A percentile compares a stretch with the other conserved stretches of the same genome.
Evolutionary conservation across 805 yeast species (phyloP).

Genomic region (Blastobotrys chiropterorum): DNA sequence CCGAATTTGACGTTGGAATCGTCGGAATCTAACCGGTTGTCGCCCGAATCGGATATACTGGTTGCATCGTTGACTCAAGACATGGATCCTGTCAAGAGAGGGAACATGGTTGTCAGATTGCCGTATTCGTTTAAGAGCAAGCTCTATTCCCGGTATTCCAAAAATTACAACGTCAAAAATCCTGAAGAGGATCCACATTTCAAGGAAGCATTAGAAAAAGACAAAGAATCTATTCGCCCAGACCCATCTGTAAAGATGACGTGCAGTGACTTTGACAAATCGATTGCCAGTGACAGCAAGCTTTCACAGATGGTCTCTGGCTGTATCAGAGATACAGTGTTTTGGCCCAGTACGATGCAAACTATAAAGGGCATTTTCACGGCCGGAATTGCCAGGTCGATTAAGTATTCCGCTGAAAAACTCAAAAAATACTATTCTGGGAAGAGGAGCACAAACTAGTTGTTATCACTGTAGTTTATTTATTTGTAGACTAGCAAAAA

Average conservation of each 20-base stretch:
- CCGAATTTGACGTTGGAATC: constrained; percentile 30
- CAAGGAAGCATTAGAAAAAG: constrained; percentile 5
- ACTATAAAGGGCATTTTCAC: constrained; percentile 77
- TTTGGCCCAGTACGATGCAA: constrained; percentile 66
- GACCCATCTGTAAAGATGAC: not conserved
- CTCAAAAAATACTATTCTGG: constrained; percentile 30
- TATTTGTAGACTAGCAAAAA: not conserved
- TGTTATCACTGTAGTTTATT: not conserved
- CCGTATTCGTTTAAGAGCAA: constrained; percentile 45
- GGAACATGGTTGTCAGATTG: constrained; percentile 39
- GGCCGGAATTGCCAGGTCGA: constrained; percentile 71
- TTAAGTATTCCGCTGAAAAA: constrained; percentile 74
- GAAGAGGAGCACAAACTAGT: constrained; percentile 2
- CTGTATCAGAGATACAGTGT: constrained; percentile 51
- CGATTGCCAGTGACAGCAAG: constrained; percentile 39
- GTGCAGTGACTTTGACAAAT: constrained; percentile 34
- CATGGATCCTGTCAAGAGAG: constrained; percentile 34
- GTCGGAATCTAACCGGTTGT: constrained; percentile 9
- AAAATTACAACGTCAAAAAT: not conserved
- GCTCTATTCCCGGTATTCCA: constrained; percentile 30
- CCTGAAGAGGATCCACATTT: constrained; percentile 7
- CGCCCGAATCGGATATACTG: constrained; percentile 14
- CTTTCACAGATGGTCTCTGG: constrained; percentile 33
- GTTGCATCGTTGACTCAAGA: constrained; percentile 31
- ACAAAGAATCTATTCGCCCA: not conserved